Conservation (phyloP, 2,329 filamentous ascomycete genomes). For the Thielaviopsis euricoi region DNA sequence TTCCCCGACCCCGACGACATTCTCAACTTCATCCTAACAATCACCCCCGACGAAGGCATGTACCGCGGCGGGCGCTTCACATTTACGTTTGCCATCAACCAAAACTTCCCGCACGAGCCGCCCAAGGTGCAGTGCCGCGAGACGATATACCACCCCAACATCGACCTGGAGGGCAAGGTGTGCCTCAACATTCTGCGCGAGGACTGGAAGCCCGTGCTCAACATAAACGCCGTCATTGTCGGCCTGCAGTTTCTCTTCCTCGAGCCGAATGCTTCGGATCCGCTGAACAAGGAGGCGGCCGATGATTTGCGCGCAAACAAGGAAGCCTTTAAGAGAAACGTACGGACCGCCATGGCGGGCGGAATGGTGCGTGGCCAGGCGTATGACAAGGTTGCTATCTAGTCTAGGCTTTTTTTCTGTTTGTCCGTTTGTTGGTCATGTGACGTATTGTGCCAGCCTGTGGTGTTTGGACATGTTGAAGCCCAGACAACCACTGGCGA, state of each 20-base stretch:
- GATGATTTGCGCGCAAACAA: slow-evolving; percentile 76
- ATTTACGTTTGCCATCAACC: slow-evolving; percentile 83
- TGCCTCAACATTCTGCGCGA: slow-evolving; percentile 94
- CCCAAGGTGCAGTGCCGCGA: slow-evolving; percentile 94
- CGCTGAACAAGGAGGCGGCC: slow-evolving; percentile 95
- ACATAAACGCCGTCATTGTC: slow-evolving; percentile 90
- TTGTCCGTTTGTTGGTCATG: too few species aligned
- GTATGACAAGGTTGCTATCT: slow-evolving; percentile 40
- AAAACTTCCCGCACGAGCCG: slow-evolving; percentile 92
- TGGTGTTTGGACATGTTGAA: too few species aligned
- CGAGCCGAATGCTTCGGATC: slow-evolving; percentile 91
- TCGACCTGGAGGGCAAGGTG: slow-evolving; percentile 93
- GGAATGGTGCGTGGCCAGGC: slow-evolving; percentile 53
- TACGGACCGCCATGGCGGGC: slow-evolving; percentile 67
- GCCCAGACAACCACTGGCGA: too few species aligned
- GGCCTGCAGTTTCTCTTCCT: slow-evolving; percentile 95
- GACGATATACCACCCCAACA: slow-evolving; percentile 99
- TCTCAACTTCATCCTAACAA: slow-evolving; percentile 65
- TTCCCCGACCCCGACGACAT: slow-evolving; percentile 76
- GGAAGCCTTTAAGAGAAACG: slow-evolving; percentile 84
- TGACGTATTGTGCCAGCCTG: too few species aligned
- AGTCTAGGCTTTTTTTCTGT: neutral
- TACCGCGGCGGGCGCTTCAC: slow-evolving; percentile 80
- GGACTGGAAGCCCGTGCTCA: slow-evolving; percentile 98
- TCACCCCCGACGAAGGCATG: slow-evolving; percentile 71